Evolutionary conservation across 108 stramenopile species (phyloP).

Genomic region (Seminavis robusta): DNA sequence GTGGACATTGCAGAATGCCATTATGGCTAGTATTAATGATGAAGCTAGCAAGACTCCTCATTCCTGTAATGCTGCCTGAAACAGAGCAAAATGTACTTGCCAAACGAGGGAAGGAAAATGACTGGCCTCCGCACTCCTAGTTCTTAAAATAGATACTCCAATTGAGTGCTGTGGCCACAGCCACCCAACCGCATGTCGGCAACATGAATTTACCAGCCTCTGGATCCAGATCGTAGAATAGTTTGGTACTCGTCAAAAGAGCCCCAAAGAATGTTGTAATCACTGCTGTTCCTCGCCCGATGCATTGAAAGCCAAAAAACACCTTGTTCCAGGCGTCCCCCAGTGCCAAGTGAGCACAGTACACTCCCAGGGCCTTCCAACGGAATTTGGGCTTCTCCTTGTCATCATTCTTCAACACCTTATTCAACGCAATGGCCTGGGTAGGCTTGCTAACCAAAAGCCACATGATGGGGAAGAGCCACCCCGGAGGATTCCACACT

Average conservation of each 20-base stretch:
- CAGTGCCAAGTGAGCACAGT: constrained; percentile 51
- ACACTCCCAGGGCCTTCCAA: constrained; percentile 29
- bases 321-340: constrained; percentile 73
- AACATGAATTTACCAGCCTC: constrained; percentile 51
- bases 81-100: too few species aligned
- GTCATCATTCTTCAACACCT: constrained; percentile 16
- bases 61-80: too few species aligned
- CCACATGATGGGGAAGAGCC: constrained; percentile 81
- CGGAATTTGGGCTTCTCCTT: not conserved
- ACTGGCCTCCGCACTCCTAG: too few species aligned
- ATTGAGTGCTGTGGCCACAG: constrained; percentile 60
- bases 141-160: constrained; percentile 61
- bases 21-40: too few species aligned
- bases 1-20: too few species aligned
- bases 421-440: constrained; percentile 44
- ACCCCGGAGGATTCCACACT: constrained; percentile 66
- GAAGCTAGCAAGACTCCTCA: too few species aligned
- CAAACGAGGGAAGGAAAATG: too few species aligned
- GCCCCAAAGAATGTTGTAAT: constrained; percentile 49
- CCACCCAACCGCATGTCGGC: constrained; percentile 67
- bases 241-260: constrained; percentile 37
- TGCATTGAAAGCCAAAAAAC: constrained; percentile 68
- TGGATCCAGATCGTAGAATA: constrained; percentile 45
- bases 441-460: constrained; percentile 71
- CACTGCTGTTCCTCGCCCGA: constrained; percentile 44